Evolutionary conservation across 2,329 filamentous ascomycete species (phyloP).

Genomic region (Xylariaceae sp.): DNA sequence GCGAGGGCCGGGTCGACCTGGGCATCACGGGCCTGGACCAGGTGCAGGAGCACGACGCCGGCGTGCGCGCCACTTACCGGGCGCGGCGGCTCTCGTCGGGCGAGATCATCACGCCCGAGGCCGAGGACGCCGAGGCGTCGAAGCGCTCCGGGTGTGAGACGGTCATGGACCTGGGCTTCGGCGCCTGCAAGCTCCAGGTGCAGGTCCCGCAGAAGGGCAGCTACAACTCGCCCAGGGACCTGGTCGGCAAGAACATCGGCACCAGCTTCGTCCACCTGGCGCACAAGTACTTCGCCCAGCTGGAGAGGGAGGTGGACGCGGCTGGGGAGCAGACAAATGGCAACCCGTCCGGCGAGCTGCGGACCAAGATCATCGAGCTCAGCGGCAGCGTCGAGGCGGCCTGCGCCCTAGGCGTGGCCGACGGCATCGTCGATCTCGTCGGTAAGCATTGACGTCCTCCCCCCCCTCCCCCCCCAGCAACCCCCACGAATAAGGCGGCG

Average conservation of each 20-base stretch:
- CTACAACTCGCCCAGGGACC: constrained; percentile 61
- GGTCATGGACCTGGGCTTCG: constrained; percentile 85
- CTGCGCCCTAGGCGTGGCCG: constrained; percentile 88
- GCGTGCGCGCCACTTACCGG: constrained; percentile 41
- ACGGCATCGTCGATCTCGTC: constrained; percentile 95
- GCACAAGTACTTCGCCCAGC: constrained; percentile 70
- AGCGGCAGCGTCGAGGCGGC: constrained; percentile 96
- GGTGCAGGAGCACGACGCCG: constrained; percentile 80
- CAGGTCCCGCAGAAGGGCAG: constrained; percentile 84
- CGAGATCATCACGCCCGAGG: constrained; percentile 31
- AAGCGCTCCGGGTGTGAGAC: constrained; percentile 64
- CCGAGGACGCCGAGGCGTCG: constrained; percentile 36
- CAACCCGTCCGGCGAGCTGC: constrained; percentile 46
- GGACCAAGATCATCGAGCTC: constrained; percentile 86
- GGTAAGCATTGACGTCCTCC: constrained; percentile 60
- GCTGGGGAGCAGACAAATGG: constrained; percentile 27
- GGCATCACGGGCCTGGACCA: constrained; percentile 94
- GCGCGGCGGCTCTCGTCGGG: constrained; percentile 42
- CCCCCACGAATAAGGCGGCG: no score
- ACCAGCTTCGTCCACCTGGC: constrained; percentile 90
- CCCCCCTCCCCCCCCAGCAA: no score
- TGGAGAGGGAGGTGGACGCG: constrained; percentile 54
- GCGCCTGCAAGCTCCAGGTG: constrained; percentile 88
- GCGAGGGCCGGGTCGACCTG: constrained; percentile 85
- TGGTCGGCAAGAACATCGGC: constrained; percentile 88